phyloP scores from a whole-genome alignment of 208 protist species.

The Wallacemonas collosoma region DNA sequence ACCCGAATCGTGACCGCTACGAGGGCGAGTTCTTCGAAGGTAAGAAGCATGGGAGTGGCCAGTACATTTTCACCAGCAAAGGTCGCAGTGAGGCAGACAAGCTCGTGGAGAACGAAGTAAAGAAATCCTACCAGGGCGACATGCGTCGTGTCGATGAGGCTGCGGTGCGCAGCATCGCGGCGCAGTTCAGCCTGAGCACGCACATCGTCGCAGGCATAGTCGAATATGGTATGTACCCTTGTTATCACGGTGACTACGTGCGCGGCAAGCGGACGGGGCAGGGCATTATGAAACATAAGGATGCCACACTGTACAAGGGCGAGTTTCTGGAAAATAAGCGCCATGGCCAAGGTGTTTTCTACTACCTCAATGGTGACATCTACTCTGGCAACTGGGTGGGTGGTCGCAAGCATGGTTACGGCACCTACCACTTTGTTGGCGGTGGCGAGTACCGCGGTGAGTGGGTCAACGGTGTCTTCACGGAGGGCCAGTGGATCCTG shows the following conservation, averaged over 20 bases:
- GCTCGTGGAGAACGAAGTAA: slow-evolving; percentile 67
- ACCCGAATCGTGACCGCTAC: slow-evolving; percentile 83
- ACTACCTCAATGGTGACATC: slow-evolving; percentile 91
- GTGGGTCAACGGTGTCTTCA: slow-evolving; percentile 78
- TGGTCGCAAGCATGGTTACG: slow-evolving; percentile 84
- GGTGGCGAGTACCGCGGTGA: slow-evolving; percentile 86
- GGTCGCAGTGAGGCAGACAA: slow-evolving; percentile 83
- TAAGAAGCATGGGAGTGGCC: slow-evolving; percentile 85
- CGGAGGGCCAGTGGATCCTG: slow-evolving; percentile 89
- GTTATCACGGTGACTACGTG: slow-evolving; percentile 88
- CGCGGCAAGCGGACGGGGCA: slow-evolving; percentile 74
- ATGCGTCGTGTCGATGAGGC: slow-evolving; percentile 27
- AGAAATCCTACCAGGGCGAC: slow-evolving; percentile 41
- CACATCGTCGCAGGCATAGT: slow-evolving; percentile 68
- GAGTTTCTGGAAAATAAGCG: slow-evolving; percentile 90
- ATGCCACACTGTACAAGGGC: slow-evolving; percentile 90
- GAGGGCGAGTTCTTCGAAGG: slow-evolving; percentile 91
- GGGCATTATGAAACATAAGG: slow-evolving; percentile 92
- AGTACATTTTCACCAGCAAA: slow-evolving; percentile 75
- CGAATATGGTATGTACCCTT: slow-evolving; percentile 76
- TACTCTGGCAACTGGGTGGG: slow-evolving; percentile 88
- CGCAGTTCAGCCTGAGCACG: slow-evolving; percentile 57
- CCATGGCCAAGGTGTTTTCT: slow-evolving; percentile 89
- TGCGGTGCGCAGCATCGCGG: slow-evolving; percentile 33
- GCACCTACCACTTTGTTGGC: slow-evolving; percentile 86